A percentile compares a stretch with the other conserved stretches of the same genome.
Conservation (phyloP, 352 stramenopile genomes). For the Phytophthora cryptogea region DNA sequence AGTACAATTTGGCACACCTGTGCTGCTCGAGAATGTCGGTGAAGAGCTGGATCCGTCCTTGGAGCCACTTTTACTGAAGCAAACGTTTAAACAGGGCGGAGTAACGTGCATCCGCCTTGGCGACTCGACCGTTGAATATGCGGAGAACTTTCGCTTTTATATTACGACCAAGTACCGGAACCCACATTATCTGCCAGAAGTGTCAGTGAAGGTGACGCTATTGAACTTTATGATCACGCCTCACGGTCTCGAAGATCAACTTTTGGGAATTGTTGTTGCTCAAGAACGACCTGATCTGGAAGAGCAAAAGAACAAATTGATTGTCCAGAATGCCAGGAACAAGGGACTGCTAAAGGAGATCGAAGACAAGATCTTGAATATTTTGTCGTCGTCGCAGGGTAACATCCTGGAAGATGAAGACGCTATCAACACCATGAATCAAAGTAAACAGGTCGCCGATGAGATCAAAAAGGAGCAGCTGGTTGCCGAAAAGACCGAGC, state of each 20-base stretch:
- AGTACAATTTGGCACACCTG: slow-evolving; percentile 92
- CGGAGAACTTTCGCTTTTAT: slow-evolving; percentile 93
- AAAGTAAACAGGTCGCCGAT: slow-evolving; percentile 89
- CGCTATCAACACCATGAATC: slow-evolving; percentile 93
- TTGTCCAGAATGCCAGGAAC: slow-evolving; percentile 92
- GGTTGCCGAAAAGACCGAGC: slow-evolving; percentile 90
- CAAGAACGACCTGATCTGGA: slow-evolving; percentile 93
- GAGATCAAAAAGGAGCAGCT: slow-evolving; percentile 94
- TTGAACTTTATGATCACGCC: slow-evolving; percentile 97
- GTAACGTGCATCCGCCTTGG: slow-evolving; percentile 93
- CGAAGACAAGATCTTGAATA: slow-evolving; percentile 94
- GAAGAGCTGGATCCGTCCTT: slow-evolving; percentile 93
- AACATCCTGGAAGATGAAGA: slow-evolving; percentile 95
- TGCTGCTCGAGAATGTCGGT: slow-evolving; percentile 92
- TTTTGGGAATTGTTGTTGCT: slow-evolving; percentile 93
- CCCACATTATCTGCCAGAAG: slow-evolving; percentile 93
- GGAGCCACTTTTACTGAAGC: slow-evolving; percentile 93
- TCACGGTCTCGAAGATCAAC: slow-evolving; percentile 90
- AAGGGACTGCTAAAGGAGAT: slow-evolving; percentile 93
- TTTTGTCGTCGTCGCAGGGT: slow-evolving; percentile 89
- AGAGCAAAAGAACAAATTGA: slow-evolving; percentile 93
- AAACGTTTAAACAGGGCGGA: slow-evolving; percentile 94
- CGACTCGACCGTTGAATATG: slow-evolving; percentile 93
- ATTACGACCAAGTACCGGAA: slow-evolving; percentile 95
- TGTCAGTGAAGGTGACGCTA: slow-evolving; percentile 93